Percentiles rank a stretch among this genome's conserved stretches.
Evolutionary conservation across 768 basidiomycete species (phyloP).

Genomic region (Lentinus tigrinus): DNA sequence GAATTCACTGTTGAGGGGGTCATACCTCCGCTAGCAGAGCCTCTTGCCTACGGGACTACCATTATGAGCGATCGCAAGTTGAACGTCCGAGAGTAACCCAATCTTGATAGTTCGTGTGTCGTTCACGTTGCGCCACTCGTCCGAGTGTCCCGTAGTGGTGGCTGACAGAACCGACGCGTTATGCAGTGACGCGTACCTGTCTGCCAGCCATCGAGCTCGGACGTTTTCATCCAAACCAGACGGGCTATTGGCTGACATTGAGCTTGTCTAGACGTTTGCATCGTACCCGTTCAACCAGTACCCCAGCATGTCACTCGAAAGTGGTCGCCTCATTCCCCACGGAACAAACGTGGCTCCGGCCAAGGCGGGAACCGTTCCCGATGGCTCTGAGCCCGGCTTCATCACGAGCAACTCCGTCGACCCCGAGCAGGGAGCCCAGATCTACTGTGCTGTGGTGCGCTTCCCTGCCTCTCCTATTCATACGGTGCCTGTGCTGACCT

Average conservation of each 20-base stretch:
- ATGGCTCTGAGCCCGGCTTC: constrained; percentile 32
- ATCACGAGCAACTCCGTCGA: constrained; percentile 37
- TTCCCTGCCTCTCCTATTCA: neutral
- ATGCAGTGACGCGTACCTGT: too few relatives aligned
- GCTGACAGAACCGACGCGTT: too few relatives aligned
- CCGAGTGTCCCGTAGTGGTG: too few relatives aligned
- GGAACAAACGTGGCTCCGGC: constrained; percentile 25
- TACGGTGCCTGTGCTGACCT: neutral
- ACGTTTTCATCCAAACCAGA: too few relatives aligned
- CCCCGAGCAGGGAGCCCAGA: constrained; percentile 28
- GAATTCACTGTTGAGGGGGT: too few relatives aligned
- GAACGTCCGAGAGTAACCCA: too few relatives aligned
- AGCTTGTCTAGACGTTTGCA: constrained; percentile 39
- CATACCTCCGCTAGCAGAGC: too few relatives aligned
- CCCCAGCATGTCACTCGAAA: constrained; percentile 38
- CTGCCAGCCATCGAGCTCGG: too few relatives aligned
- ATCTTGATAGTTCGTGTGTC: too few relatives aligned
- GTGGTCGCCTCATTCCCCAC: constrained; percentile 40
- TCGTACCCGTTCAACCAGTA: constrained; percentile 52
- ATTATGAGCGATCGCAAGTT: too few relatives aligned
- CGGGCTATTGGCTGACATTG: neutral
- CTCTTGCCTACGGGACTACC: too few relatives aligned
- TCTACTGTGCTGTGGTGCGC: constrained; percentile 36
- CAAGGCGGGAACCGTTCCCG: constrained; percentile 36
- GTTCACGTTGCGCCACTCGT: too few relatives aligned